These are phyloP conservation scores for Neonectria faginata DNA, from an alignment of 2,329 filamentous ascomycete species.

Conservation along the genomic window DNA sequence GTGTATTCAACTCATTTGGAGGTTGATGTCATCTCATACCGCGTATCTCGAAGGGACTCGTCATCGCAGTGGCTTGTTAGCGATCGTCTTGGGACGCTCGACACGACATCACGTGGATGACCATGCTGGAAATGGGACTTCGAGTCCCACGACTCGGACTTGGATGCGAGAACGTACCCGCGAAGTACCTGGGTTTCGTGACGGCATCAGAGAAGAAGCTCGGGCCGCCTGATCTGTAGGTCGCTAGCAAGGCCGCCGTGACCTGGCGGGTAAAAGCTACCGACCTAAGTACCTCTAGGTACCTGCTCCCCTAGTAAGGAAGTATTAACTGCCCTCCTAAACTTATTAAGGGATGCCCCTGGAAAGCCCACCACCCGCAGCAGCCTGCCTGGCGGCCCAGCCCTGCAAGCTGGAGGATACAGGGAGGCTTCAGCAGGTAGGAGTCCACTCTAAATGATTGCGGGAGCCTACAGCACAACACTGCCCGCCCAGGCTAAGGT, in stretches of 20 bases:
- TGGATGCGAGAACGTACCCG: background rate
- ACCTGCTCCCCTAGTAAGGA: background rate
- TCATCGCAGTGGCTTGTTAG: conserved; percentile 36
- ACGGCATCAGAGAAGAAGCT: conserved; percentile 29
- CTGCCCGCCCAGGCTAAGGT: too few species aligned
- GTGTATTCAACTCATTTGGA: background rate
- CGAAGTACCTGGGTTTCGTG: background rate
- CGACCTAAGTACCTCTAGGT: background rate
- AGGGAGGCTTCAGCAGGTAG: conserved; percentile 20
- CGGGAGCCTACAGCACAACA: too few species aligned
- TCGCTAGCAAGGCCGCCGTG: conserved; percentile 6
- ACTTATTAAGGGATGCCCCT: conserved; percentile 21
- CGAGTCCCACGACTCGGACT: too few species aligned
- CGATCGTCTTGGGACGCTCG: background rate
- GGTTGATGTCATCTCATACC: background rate
- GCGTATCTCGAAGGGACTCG: conserved; percentile 24
- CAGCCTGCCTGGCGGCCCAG: background rate
- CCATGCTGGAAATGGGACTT: too few species aligned
- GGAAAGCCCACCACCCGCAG: conserved; percentile 10
- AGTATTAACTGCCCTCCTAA: background rate
- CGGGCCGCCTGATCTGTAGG: conserved; percentile 43
- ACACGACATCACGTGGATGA: conserved; percentile 19
- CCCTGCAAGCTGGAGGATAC: conserved; percentile 11
- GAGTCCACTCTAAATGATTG: too few species aligned
- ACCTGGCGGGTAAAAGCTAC: background rate